Conservation (phyloP, 495 filamentous ascomycete species). For the Sordaria brevicollis region DNA sequence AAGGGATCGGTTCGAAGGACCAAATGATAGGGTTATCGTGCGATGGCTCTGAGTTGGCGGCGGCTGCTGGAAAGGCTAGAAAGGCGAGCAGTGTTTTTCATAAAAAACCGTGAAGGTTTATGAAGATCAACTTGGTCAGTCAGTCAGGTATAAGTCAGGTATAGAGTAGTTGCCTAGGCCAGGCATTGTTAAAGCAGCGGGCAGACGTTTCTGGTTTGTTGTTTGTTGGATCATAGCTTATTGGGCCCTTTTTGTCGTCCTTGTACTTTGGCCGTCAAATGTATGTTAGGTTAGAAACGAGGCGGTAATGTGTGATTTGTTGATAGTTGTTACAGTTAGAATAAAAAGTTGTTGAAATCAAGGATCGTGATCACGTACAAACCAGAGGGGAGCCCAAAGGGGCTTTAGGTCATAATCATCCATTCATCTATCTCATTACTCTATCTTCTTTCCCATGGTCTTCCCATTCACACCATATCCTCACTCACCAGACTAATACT, state of each 20-base stretch:
- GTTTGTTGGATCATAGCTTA: neutral
- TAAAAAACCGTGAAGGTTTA: neutral
- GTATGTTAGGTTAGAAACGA: neutral
- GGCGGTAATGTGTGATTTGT: neutral
- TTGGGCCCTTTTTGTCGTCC: neutral
- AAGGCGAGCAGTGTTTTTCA: neutral
- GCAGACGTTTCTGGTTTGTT: neutral
- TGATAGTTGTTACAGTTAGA: neutral
- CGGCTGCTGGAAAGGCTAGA: neutral
- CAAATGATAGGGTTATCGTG: neutral
- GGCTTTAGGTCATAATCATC: neutral
- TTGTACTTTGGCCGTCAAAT: neutral
- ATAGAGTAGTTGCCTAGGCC: neutral
- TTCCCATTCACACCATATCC: too few species aligned
- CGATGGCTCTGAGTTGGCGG: neutral
- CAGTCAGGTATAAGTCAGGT: neutral
- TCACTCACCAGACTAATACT: too few species aligned
- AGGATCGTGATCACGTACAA: neutral
- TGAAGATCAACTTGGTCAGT: too few species aligned
- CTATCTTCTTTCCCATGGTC: neutral
- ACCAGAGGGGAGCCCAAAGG: neutral
- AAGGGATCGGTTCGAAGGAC: too few species aligned
- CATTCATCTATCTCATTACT: neutral
- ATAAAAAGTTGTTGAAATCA: too few species aligned
- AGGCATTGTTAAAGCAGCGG: neutral